Conservation (phyloP, 1,284 basidiomycete genomes). For the Leccinum olivaceoglutinosum region DNA sequence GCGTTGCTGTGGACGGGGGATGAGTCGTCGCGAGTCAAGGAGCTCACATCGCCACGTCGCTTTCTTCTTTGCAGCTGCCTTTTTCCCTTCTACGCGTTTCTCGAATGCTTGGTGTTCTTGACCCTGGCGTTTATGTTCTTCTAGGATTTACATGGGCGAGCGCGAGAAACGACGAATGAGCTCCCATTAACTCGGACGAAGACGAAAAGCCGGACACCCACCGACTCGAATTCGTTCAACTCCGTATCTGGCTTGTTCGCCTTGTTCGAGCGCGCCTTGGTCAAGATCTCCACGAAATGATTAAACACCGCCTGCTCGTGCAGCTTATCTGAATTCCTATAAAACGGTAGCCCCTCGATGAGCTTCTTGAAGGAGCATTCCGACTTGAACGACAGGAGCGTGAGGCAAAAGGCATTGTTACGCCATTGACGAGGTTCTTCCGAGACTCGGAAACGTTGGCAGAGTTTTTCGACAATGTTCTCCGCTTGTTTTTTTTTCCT, state of each 20-base stretch:
- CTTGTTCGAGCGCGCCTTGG: conserved; percentile 78
- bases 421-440: conserved; percentile 94
- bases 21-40: background rate
- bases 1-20: conserved; percentile 15
- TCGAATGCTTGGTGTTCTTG: conserved; percentile 88
- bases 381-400: conserved; percentile 93
- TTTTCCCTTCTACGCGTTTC: conserved; percentile 77
- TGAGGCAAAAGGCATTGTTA: conserved; percentile 95
- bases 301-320: conserved; percentile 84
- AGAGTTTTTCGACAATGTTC: conserved; percentile 90
- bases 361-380: conserved; percentile 95
- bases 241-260: conserved; percentile 86
- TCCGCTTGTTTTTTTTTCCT: conserved; percentile 90
- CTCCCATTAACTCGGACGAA: background rate
- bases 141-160: conserved; percentile 62
- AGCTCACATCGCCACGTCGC: conserved; percentile 38
- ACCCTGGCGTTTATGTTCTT: conserved; percentile 80
- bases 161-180: background rate
- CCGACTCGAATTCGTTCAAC: conserved; percentile 84
- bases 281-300: conserved; percentile 85
- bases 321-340: conserved; percentile 81
- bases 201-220: conserved; percentile 28
- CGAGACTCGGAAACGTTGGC: conserved; percentile 87
- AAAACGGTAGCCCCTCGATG: conserved; percentile 86
- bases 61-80: conserved; percentile 71